phyloP scores from a whole-genome alignment of 768 basidiomycete genomes.

The Suillus plorans region DNA sequence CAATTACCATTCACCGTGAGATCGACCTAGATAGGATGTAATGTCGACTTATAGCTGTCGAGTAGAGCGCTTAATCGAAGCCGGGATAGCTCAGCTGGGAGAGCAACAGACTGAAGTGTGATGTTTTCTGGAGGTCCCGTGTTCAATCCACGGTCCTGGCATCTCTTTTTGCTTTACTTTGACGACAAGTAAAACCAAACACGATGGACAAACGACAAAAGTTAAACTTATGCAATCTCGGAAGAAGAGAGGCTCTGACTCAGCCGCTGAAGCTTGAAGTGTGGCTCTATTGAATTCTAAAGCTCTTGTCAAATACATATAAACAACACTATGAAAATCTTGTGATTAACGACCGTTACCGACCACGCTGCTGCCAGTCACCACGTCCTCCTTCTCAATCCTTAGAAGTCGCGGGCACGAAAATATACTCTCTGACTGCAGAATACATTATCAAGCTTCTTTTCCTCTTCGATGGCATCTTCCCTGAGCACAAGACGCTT shows the following conservation, averaged over 20 bases:
- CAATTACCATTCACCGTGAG: not conserved
- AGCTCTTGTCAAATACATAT: not conserved
- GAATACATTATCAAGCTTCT: not conserved
- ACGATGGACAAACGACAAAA: not conserved
- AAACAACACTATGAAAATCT: not conserved
- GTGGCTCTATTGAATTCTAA: slow-evolving; percentile 1
- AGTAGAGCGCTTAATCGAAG: not conserved
- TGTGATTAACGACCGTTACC: not conserved
- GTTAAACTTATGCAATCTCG: no score
- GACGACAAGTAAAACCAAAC: not conserved
- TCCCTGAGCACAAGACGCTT: slow-evolving; percentile 1
- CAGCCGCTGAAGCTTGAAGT: not conserved
- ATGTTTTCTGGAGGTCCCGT: slow-evolving; percentile 41
- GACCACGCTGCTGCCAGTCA: not conserved
- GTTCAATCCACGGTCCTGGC: slow-evolving; percentile 46
- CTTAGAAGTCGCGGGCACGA: not conserved
- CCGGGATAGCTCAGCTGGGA: slow-evolving; percentile 38
- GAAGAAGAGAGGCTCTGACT: no score
- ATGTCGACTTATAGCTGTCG: not conserved
- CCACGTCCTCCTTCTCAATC: not conserved
- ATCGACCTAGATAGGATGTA: not conserved
- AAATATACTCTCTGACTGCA: not conserved
- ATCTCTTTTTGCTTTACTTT: slow-evolving; percentile 20
- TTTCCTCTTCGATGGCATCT: not conserved
- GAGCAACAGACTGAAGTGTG: slow-evolving; percentile 37